Evolutionary conservation across 768 basidiomycete genomes (phyloP), one percentile per base, ranked within the genome.

Genomic region (Mycena indigotica): DNA sequence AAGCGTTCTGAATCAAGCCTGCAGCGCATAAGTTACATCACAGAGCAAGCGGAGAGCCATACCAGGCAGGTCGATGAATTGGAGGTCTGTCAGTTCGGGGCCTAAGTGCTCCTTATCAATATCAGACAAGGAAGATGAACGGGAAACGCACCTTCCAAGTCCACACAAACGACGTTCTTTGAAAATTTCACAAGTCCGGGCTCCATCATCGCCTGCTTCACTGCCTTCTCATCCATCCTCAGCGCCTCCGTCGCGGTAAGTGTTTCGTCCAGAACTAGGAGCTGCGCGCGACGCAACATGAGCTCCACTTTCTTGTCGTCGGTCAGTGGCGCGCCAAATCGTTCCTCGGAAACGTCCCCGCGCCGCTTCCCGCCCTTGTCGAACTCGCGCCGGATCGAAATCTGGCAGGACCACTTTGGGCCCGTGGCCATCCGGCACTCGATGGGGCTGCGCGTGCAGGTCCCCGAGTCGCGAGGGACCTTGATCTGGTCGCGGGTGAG

Each of bases 1-100:
- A 75, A 2, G 75, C 80, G 54, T 79, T 79, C 44, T 80, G 75
- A 8, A 82, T 80, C 50, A 83, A 69, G 28, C 83, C 83, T 79
- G 54, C 28, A 52, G 40, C n/a, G 45, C 41, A 29, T 54, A 39
- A 45, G 44, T n/a, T 10, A 50, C 23, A 30, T 25, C 41, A n/a
- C 35, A 28, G 25, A 29, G 23, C 30, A 10, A 53, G 29, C 1
- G 40, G 28, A 4, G 2, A 40, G 19, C n/a, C 61, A 21, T 56
- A 72, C 75, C 75, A 17, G 75, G 75, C 29, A 76, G 65, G 56
- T 77, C 75, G 50, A 74, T 66, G 57, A 77, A 77, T 0, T 71
- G 66, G 46, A 77, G 39, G 46, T 76, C 74, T 54, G 72, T 69
- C 58, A 72, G 29, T 28, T 72, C 62, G 24, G 76, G 65, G 32